Percentiles rank a stretch among this genome's conserved stretches.
Conservation (phyloP, 257 asterid genomes). For the Linderniella brevidens region DNA sequence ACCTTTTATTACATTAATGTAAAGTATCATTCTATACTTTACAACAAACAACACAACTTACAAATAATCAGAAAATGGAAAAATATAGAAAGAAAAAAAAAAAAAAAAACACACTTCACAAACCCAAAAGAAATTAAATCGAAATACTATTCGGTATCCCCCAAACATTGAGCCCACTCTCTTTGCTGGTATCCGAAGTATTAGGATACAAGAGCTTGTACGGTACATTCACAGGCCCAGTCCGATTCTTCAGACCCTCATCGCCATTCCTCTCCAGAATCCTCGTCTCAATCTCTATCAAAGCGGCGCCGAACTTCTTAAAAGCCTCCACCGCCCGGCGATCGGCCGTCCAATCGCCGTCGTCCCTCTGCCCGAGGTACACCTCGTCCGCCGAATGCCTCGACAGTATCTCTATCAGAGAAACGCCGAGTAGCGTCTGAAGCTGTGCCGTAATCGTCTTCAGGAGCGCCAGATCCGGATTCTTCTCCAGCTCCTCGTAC, state of each 20-base stretch:
- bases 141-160: slow-evolving; percentile 75
- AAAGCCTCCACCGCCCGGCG: slow-evolving; percentile 26
- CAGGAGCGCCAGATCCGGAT: slow-evolving; percentile 41
- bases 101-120: too few relatives aligned
- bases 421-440: slow-evolving; percentile 52
- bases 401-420: slow-evolving; percentile 56
- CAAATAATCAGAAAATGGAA: too few relatives aligned
- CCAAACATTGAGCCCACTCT: slow-evolving; percentile 47
- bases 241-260: background rate
- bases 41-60: too few relatives aligned
- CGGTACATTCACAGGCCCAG: background rate
- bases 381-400: slow-evolving; percentile 56
- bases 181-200: slow-evolving; percentile 19
- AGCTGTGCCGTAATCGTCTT: slow-evolving; percentile 65
- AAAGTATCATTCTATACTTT: too few relatives aligned
- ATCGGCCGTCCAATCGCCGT: slow-evolving; percentile 42
- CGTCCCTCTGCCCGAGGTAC: slow-evolving; percentile 57
- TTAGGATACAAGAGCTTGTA: slow-evolving; percentile 32
- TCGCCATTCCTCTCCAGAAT: slow-evolving; percentile 24
- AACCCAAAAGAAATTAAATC: slow-evolving; percentile 12
- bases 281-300: slow-evolving; percentile 26
- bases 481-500: slow-evolving; percentile 29
- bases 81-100: too few relatives aligned
- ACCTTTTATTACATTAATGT: too few relatives aligned
- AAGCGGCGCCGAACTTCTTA: slow-evolving; percentile 17